A percentile compares a stretch with the other conserved stretches of the same genome.
These are phyloP conservation scores for Neospora caninum DNA, from an alignment of 169 alveolate genomes.

Conservation along the genomic window DNA sequence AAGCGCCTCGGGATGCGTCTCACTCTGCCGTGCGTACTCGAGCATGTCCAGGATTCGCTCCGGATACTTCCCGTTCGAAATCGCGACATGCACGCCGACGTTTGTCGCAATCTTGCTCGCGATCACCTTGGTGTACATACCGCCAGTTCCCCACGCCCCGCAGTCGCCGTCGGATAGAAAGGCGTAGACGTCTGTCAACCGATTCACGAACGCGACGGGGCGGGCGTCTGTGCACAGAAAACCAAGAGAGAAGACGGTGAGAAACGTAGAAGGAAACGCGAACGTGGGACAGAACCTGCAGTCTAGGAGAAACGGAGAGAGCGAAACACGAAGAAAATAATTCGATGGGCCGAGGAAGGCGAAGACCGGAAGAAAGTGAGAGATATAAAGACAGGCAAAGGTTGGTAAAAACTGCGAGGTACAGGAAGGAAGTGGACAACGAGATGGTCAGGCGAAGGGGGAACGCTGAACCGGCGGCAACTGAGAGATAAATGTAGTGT, in stretches of 20 bases:
- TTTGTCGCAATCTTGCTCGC: conserved; percentile 76
- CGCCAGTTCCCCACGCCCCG: conserved; percentile 77
- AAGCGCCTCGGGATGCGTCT: background rate
- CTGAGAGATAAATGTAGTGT: too few species aligned
- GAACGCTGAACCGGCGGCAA: too few species aligned
- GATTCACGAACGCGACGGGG: conserved; percentile 70
- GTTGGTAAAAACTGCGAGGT: too few species aligned
- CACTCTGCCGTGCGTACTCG: background rate
- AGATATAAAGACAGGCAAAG: too few species aligned
- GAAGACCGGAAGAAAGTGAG: too few species aligned
- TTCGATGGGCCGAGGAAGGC: too few species aligned
- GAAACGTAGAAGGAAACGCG: background rate
- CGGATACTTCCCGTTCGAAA: conserved; percentile 33
- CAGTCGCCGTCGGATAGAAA: conserved; percentile 60
- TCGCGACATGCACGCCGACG: conserved; percentile 67
- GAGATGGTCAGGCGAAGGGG: too few species aligned
- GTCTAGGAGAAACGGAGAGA: background rate
- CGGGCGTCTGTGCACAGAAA: conserved; percentile 73
- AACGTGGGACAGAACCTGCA: background rate
- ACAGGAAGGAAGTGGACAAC: too few species aligned
- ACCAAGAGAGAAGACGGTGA: background rate
- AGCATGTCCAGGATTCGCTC: conserved; percentile 40
- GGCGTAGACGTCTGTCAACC: conserved; percentile 62
- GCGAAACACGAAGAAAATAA: too few species aligned
- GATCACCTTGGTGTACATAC: conserved; percentile 74